Evolutionary conservation across 2,329 filamentous ascomycete species (phyloP), one percentile per base, ranked within the genome.

Genomic region (Trichoderma atrobrunneum): DNA sequence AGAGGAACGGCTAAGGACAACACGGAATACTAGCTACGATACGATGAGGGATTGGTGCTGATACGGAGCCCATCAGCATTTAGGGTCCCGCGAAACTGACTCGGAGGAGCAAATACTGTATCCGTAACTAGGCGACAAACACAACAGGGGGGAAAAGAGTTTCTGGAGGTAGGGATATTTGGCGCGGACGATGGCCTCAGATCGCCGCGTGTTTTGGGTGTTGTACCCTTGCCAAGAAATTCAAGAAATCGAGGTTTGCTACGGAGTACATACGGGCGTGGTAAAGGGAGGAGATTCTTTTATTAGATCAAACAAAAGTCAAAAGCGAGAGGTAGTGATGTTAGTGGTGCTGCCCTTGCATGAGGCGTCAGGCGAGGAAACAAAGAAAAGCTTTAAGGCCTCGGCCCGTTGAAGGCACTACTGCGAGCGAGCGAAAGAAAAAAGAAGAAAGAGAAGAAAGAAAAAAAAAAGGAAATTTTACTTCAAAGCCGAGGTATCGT

Each of bases 181-280:
- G 56, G 36, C 56, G 54, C 66, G 18, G 43, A 21, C 43, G 18
- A 48, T 10, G 65, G 51, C 21, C 21, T 61, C 16, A 34, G 56
- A 61, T 67, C 64, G 64, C 48, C n/a, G 43, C 62, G n/a, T 24
- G 18, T 21, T 21, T 21, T 60, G 56, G 16, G 18, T 51, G 12
- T 7, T 28, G 36, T 59, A 21, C 54, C 66, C 66, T 69, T 61
- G 66, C 66, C 66, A 61, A 69, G 66, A 60, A 51, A 61, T 69
- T 60, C 26, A 61, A 39, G 66, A 61, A 61, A 36, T 24, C 26
- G 56, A 60, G 48, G 6, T n/a, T 24, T 66, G 64, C 28, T 12
- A 18, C 36, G 14, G 34, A 36, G 14, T 18, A n/a, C 56, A 26
- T 36, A 26, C 56, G 56, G 66, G 48, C n/a, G 48, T 24, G 24